Evolutionary conservation across 352 stramenopile genomes (phyloP), one percentile per base, ranked within the genome.

Genomic region (Pythium vanterpoolii): DNA sequence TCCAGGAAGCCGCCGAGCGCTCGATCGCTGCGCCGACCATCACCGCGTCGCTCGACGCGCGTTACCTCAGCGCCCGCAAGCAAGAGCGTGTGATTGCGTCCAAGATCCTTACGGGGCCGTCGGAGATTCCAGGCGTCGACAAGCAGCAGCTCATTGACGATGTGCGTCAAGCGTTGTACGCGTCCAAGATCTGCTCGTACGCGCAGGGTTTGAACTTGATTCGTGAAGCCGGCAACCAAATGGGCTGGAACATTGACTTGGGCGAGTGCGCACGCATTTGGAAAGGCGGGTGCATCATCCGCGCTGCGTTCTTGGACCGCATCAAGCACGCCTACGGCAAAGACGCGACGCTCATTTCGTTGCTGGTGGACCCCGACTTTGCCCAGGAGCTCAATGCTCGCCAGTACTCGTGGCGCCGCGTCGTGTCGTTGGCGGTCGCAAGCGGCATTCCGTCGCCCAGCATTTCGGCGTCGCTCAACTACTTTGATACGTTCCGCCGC

Each of bases 231-330:
- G 97, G 91, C 19, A 83, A 98, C 19, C 82, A 98, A 69, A 93
- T 97, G 73, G 90, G 93, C 66, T 99, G 97, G 97, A 89, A 97
- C 69, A 87, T 99, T 11, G 80, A 99, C 79, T 72, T 99, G 11
- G 85, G 85, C 54, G 94, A 99, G 69, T 99, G 96, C 76, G 95
- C 96, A 19, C 87, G 94, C 59, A 99, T 99, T 88, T 99, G 97
- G 97, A 98, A 98, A 74, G 97, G 97, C 59, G 97, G 97, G 44
- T 99, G 97, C 85, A 99, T 99, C 74, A 99, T 99, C 68, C 95
- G 97, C 56, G 97, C 97, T 23, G 85, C 81, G 36, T 96, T 99
- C 64, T 79, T 99, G 26, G 94, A 98, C 79, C 91, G 97, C 72
- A 99, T 99, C 78, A 97, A 97, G 71, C 72, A 79, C 48, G 97